A percentile compares a stretch with the other conserved stretches of the same genome.
Evolutionary conservation across 306 rosid genomes (phyloP).

Genomic region (Trichosanthes cucumerina): DNA sequence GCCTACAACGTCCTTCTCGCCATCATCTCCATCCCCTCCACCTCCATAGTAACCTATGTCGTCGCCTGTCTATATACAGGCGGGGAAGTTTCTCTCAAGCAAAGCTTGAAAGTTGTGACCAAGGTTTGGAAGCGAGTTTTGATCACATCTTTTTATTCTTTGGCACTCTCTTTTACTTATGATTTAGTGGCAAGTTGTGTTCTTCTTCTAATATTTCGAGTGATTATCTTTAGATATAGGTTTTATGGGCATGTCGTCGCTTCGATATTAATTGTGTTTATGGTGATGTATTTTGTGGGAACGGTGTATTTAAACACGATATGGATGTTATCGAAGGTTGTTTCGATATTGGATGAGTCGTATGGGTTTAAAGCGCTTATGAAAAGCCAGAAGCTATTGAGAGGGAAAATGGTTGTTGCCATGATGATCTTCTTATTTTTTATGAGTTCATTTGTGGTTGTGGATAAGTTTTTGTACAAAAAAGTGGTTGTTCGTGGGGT

Average conservation of each 20-base stretch:
- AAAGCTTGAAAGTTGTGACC: background rate
- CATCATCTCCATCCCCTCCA: slow-evolving; percentile 21
- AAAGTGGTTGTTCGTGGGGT: background rate
- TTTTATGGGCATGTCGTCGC: background rate
- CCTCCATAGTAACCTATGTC: slow-evolving; percentile 14
- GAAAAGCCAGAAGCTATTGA: slow-evolving; percentile 43
- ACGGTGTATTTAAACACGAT: slow-evolving; percentile 26
- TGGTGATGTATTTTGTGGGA: background rate
- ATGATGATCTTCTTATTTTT: slow-evolving; percentile 5
- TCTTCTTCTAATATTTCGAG: slow-evolving; percentile 32
- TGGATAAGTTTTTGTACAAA: background rate
- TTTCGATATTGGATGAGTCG: slow-evolving; percentile 50
- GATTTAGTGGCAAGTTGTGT: slow-evolving; percentile 29
- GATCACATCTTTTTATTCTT: slow-evolving; percentile 19
- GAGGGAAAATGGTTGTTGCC: slow-evolving; percentile 44
- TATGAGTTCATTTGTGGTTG: background rate
- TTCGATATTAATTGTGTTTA: background rate
- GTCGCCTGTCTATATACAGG: slow-evolving; percentile 19
- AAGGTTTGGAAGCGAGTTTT: slow-evolving; percentile 24
- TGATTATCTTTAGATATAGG: slow-evolving; percentile 11
- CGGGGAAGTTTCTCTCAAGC: slow-evolving; percentile 11
- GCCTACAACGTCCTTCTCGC: slow-evolving; percentile 14
- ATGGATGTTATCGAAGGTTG: slow-evolving; percentile 65
- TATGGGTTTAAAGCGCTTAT: slow-evolving; percentile 49
- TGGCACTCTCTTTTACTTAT: slow-evolving; percentile 7